Evolutionary conservation across 495 filamentous ascomycete genomes (phyloP), one percentile per base, ranked within the genome.

Genomic region (Bryoglossum gracile): DNA sequence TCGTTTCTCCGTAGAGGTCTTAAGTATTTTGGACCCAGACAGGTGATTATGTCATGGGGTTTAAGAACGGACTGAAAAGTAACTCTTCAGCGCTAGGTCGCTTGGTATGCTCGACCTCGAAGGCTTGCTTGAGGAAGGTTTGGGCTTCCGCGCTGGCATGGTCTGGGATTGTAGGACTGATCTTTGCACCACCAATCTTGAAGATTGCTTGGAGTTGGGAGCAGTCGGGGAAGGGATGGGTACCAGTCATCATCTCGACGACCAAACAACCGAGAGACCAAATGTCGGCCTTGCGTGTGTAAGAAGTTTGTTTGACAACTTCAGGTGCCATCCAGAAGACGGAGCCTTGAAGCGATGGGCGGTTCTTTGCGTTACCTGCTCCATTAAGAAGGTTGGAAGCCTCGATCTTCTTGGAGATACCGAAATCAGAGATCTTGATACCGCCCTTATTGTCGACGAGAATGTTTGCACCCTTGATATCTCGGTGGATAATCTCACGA

Each of bases 311-410:
- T 52, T 89, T 89, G 43, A 99, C 94, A 24, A 99, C 92, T 67
- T 99, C 92, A 22, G 92, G 92, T 2, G 92, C 92, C 92, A 99
- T 99, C 92, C 92, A 99, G 67, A 96, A 99, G 37, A 99, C 92
- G 46, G 88, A 95, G 23, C 92, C 92, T 59, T 99, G 92, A 10
- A 99, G 73, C 1, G 91, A 96, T 2, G 94, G 90, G 10, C 92
- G 83, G 62, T 94, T 80, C 53, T 83, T 78, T 67, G 87, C 83
- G 51, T 84, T 72, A 34, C 58, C 63, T 14, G 68, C 65, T 19
- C 65, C 66, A 50, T 47, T 66, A 24, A 81, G 71, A 16, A 79
- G 67, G 21, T 72, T 77, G 43, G 84, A 83, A 10, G 88, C 87
- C 65, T 95, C 88, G 22, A 95, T 86, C 53, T 90, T 94, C 74